Conservation (phyloP, 2,329 filamentous ascomycete species). For the Exophiala aquamarina region DNA sequence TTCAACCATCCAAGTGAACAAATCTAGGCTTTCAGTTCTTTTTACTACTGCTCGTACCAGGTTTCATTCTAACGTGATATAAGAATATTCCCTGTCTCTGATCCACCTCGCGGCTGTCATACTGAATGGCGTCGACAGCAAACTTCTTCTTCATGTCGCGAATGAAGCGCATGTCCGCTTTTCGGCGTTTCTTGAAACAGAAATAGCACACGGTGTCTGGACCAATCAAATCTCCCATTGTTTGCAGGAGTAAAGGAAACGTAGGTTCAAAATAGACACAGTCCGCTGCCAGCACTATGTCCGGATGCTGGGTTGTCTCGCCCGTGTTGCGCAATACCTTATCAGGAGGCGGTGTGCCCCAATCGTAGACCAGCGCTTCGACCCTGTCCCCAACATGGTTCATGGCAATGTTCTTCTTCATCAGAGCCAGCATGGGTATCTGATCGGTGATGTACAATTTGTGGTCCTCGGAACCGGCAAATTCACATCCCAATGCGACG, state of each 20-base stretch:
- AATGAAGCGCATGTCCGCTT: slow-evolving; percentile 75
- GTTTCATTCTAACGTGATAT: slow-evolving; percentile 38
- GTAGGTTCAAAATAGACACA: slow-evolving; percentile 97
- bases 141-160: slow-evolving; percentile 70
- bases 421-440: slow-evolving; percentile 77
- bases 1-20: no score
- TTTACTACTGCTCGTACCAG: no score
- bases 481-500: slow-evolving; percentile 56
- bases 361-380: slow-evolving; percentile 73
- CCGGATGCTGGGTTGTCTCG: no score
- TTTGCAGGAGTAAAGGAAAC: slow-evolving; percentile 81
- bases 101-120: slow-evolving; percentile 54
- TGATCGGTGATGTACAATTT: slow-evolving; percentile 81
- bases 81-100: slow-evolving; percentile 61
- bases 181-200: slow-evolving; percentile 90
- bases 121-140: slow-evolving; percentile 59
- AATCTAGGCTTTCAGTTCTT: no score
- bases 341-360: slow-evolving; percentile 55
- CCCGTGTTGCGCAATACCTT: no score
- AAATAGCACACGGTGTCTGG: slow-evolving; percentile 72
- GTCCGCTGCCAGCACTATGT: slow-evolving; percentile 89
- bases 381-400: slow-evolving; percentile 69
- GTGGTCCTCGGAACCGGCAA: slow-evolving; percentile 49
- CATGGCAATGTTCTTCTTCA: slow-evolving; percentile 82
- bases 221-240: slow-evolving; percentile 70